These are phyloP conservation scores for Lipomyces spencermartinsiae DNA, from an alignment of 805 yeast species.

Conservation along the genomic window DNA sequence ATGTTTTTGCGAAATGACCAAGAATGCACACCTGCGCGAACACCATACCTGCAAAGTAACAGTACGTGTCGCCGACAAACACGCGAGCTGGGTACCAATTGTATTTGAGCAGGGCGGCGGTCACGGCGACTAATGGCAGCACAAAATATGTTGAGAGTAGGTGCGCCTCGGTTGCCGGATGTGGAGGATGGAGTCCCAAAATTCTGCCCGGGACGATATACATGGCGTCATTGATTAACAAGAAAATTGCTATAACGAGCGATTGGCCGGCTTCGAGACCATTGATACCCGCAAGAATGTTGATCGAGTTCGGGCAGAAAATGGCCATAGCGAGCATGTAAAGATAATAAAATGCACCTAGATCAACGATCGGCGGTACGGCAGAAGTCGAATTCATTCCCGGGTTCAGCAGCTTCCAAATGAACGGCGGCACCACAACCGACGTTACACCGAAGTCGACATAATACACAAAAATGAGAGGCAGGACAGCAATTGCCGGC, in stretches of 20 bases:
- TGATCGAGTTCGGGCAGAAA: constrained; percentile 94
- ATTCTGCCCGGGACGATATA: constrained; percentile 57
- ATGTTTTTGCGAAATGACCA: constrained; percentile 95
- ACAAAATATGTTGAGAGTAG: constrained; percentile 77
- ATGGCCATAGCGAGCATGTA: constrained; percentile 93
- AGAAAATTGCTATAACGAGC: constrained; percentile 71
- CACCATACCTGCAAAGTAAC: constrained; percentile 98
- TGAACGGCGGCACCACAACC: constrained; percentile 77
- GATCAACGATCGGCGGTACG: constrained; percentile 60
- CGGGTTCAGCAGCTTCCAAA: constrained; percentile 51
- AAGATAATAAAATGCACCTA: constrained; percentile 78
- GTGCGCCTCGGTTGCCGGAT: constrained; percentile 79
- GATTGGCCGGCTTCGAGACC: constrained; percentile 98
- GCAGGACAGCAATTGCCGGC: constrained; percentile 94
- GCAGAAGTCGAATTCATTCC: constrained; percentile 44
- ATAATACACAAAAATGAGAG: constrained; percentile 86
- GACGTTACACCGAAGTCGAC: constrained; percentile 93
- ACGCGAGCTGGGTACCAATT: constrained; percentile 93
- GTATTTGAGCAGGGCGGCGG: constrained; percentile 72
- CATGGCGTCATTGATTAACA: constrained; percentile 76
- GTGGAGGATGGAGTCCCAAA: constrained; percentile 39
- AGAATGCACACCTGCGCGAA: constrained; percentile 95
- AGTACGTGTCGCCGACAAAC: constrained; percentile 97
- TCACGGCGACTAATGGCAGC: constrained; percentile 86
- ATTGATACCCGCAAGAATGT: constrained; percentile 93